Conservation (phyloP, 345 rosid genomes). For the Acer campestre region DNA sequence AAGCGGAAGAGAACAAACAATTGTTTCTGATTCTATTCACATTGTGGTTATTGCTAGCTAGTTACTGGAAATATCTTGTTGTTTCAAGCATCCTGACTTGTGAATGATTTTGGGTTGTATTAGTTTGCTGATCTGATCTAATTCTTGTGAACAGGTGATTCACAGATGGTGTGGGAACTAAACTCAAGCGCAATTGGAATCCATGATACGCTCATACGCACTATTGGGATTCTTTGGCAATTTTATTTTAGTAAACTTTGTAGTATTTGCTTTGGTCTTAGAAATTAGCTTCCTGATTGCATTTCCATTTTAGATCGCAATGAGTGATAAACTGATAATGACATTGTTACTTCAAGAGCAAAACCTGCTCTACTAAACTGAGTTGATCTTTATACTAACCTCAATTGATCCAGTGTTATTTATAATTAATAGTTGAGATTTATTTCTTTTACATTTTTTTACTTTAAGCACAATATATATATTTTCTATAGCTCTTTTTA, state of each 20-base stretch:
- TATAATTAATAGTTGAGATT: too few relatives aligned
- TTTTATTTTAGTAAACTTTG: not conserved
- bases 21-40: not conserved
- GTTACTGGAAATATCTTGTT: not conserved
- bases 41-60: not conserved
- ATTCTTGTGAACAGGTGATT: constrained; percentile 58
- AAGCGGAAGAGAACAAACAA: not conserved
- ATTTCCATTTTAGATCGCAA: constrained; percentile 63
- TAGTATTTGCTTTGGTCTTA: not conserved
- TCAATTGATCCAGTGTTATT: too few relatives aligned
- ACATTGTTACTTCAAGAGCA: constrained; percentile 93
- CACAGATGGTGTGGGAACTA: constrained; percentile 99
- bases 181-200: constrained; percentile 86
- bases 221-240: constrained; percentile 92
- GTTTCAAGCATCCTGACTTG: not conserved
- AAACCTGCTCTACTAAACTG: constrained; percentile 41
- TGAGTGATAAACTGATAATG: constrained; percentile 98
- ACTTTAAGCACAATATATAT: too few relatives aligned
- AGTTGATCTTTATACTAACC: too few relatives aligned
- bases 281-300: constrained; percentile 16
- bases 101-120: not conserved
- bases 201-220: too few relatives aligned
- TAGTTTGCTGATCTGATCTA: constrained; percentile 14
- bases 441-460: too few relatives aligned
- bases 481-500: too few relatives aligned